A percentile compares a stretch with the other conserved stretches of the same genome.
These are phyloP conservation scores for Amoebophrya sp. DNA, from an alignment of 169 alveolate species.

Conservation along the genomic window DNA sequence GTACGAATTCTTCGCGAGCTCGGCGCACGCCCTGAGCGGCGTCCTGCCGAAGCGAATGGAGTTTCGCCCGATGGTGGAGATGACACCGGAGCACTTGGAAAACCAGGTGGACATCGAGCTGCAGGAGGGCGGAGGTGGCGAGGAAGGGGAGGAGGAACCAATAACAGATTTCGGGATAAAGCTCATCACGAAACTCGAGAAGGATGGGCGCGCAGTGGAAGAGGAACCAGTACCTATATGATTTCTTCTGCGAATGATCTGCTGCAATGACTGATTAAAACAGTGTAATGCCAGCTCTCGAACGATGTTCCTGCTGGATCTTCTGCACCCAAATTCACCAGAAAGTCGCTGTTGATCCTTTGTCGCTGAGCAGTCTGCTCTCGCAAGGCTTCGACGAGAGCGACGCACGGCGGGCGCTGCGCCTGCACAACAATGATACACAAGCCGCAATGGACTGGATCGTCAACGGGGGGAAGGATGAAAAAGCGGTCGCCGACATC, in stretches of 20 bases:
- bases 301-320: not conserved
- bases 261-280: not conserved
- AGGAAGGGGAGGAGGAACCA: not conserved
- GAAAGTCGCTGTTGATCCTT: conserved; percentile 22
- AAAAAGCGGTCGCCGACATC: no score
- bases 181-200: not conserved
- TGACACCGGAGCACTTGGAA: conserved; percentile 39
- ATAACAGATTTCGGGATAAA: not conserved
- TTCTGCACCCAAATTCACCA: not conserved
- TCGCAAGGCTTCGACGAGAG: conserved; percentile 41
- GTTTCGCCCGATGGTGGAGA: conserved; percentile 45
- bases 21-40: conserved; percentile 34
- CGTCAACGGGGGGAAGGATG: conserved; percentile 18
- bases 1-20: conserved; percentile 41
- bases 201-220: not conserved
- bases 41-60: conserved; percentile 40
- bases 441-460: conserved; percentile 38
- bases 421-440: conserved; percentile 28
- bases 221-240: not conserved
- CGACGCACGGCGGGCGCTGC: conserved; percentile 30
- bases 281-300: not conserved
- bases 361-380: conserved; percentile 31
- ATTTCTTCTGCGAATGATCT: not conserved
- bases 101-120: conserved; percentile 28
- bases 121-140: not conserved